Base-by-base conservation (phyloP, 1,284 basidiomycete genomes). In the Rhodotorula sp. region DNA sequence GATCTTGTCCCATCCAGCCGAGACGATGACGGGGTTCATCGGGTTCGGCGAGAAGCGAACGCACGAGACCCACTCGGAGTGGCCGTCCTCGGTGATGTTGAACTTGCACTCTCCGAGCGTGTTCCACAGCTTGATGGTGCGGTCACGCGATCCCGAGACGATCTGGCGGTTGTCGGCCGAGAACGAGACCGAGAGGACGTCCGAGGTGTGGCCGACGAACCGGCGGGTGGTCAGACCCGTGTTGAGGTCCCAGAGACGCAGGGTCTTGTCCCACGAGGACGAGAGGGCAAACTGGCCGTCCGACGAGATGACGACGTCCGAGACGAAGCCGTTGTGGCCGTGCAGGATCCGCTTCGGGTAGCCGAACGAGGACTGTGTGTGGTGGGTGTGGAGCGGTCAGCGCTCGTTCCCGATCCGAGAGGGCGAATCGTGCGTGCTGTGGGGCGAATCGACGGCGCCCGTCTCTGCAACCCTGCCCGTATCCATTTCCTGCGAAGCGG, bases 21-120 rank as follows among this genome's bases (percentile, higher is more conserved):
- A 99, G 75, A 99, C 95, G 79, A 99, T 98, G 80, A 98, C 95
- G 73, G 97, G 95, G 87, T 97, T 99, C 85, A 89, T 81, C 77
- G 95, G 90, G 84, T 99, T 99, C 73, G 97, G 97, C 85, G 93
- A 97, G 88, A 99, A 99, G 82, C 97, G 91, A 66, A 99, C 97
- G 84, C 97, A 99, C 70, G 94, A 98, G 76, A 99, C 95, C 94
- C 94, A 97, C 85, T 95, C 94, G 69, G 88, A 85, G 86, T 97
- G 97, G 77, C 95, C 94, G 79, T 99, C 97, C 79, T 99, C 95
- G 85, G 93, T 93, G 84, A 99, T 99, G 84, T 98, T 93, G 84
- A 94, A 99, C 84, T 99, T 99, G 88, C 97, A 99, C 85, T 99
- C 97, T 81, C 97, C 97, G 77, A 99, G 90, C 76, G 97, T 99